These are phyloP conservation scores for Teunomyces aglyptinius DNA, from an alignment of 805 yeast genomes.

Conservation along the genomic window DNA sequence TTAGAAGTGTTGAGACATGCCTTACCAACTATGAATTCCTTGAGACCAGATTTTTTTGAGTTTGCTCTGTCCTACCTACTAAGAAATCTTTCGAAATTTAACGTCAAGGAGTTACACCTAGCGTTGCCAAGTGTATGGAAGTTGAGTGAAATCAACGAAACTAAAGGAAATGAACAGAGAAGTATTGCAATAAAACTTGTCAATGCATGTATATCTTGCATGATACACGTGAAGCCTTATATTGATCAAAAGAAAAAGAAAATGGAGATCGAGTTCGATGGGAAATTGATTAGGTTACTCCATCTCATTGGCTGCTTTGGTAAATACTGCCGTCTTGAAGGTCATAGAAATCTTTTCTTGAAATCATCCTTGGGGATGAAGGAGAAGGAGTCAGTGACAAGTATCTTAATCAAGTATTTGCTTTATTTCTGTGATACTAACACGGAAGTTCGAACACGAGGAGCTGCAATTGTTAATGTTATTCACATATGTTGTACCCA, in stretches of 20 bases:
- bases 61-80: conserved; percentile 54
- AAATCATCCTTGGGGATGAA: conserved; percentile 41
- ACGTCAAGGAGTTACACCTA: conserved; percentile 59
- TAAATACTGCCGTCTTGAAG: conserved; percentile 61
- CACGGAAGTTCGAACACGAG: conserved; percentile 35
- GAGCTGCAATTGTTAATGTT: conserved; percentile 56
- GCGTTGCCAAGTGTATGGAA: conserved; percentile 72
- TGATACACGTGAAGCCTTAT: conserved; percentile 50
- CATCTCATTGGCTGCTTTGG: conserved; percentile 72
- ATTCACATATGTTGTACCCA: conserved; percentile 59
- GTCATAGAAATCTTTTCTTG: conserved; percentile 37
- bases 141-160: conserved; percentile 51
- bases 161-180: conserved; percentile 51
- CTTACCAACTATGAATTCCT: conserved; percentile 40
- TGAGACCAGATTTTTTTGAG: conserved; percentile 50
- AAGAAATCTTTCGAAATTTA: conserved; percentile 57
- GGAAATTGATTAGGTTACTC: conserved; percentile 49
- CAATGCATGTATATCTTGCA: conserved; percentile 63
- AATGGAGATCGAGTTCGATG: conserved; percentile 4
- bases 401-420: conserved; percentile 59
- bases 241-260: conserved; percentile 23
- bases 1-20: conserved; percentile 54
- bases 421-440: conserved; percentile 47
- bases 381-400: conserved; percentile 53
- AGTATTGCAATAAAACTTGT: conserved; percentile 50